Evolutionary conservation across 768 basidiomycete genomes (phyloP), one percentile per base, ranked within the genome.

Genomic region (Tulasnella calospora): DNA sequence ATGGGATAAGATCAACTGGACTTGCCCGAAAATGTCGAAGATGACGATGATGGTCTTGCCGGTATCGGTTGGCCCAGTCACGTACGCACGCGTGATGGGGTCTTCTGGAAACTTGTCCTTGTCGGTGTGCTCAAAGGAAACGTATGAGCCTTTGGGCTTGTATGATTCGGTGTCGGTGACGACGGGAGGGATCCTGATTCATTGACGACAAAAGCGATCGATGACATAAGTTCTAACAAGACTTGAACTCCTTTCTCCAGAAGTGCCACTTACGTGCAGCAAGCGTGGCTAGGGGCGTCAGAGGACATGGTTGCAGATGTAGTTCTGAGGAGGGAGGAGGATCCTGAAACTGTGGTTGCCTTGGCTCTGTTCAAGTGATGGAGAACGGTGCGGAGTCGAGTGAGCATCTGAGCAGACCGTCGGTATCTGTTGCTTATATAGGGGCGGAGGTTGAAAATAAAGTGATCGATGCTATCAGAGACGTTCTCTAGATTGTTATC

Each of bases 11-110:
- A 19, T 12, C 9, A 9, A 55, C 30, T 57, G 74, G 12, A 81
- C 82, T 74, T 80, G 90, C 85, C 90, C 90, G 81, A 92, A 91
- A 81, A 91, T 90, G 82, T 91, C 90, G 81, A 86, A 91, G 73
- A 90, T 87, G 80, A 87, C 88, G 76, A 92, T 85, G 47, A 91
- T 83, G 21, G 89, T 88, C 79, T 86, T 87, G 35, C 87, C 84
- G 72, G 87, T 87, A 21, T 82, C 83, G 76, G 85, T 85, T 4
- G 88, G 86, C 13, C 90, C 90, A 13, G 80, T 77, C 55, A 81
- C 73, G 40, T 82, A 81, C 21, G 83, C 83, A 33, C 61, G 61
- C 27, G 61, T 67, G 61, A 67, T 67, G 61, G 61, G 61, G 30
- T 67, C 61, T 67, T 67, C 35, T 35, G 61, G 6, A 27, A 35